phyloP scores from a whole-genome alignment of 164 flowering plant genomes.

The Taxillus chinensis region DNA sequence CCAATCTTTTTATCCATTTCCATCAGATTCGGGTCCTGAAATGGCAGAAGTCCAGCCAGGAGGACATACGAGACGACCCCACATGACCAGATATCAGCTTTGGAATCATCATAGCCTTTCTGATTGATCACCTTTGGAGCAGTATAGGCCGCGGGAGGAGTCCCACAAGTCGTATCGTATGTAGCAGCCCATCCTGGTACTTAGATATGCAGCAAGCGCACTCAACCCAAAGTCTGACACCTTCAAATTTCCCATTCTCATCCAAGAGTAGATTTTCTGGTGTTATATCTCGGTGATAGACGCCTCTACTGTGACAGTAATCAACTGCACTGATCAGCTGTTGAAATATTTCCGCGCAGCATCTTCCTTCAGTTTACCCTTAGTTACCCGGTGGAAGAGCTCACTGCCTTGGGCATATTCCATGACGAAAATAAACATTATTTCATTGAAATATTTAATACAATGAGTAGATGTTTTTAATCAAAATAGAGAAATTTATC shows the following conservation, averaged over 20 bases:
- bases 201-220: slow-evolving; percentile 16
- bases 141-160: slow-evolving; percentile 23
- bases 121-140: slow-evolving; percentile 27
- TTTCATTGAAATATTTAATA: no score
- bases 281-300: slow-evolving; percentile 58
- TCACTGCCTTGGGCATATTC: slow-evolving; percentile 69
- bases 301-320: slow-evolving; percentile 62
- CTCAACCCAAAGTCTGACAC: slow-evolving; percentile 31
- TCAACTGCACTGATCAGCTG: slow-evolving; percentile 60
- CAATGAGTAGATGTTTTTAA: no score
- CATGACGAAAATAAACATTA: no score
- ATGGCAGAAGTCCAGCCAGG: slow-evolving; percentile 31
- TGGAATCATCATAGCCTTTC: slow-evolving; percentile 36
- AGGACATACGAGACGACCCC: slow-evolving; percentile 30
- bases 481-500: no score
- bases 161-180: slow-evolving; percentile 25
- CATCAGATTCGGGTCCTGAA: slow-evolving; percentile 28
- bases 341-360: slow-evolving; percentile 49
- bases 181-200: slow-evolving; percentile 28
- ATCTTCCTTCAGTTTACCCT: slow-evolving; percentile 56
- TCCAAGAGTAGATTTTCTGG: slow-evolving; percentile 65
- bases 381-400: slow-evolving; percentile 53
- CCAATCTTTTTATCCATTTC: slow-evolving; percentile 33
- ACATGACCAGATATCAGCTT: slow-evolving; percentile 37
- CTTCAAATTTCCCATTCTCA: slow-evolving; percentile 17